Base-by-base conservation (phyloP, 192 early-diverging fungal genomes). In the Backusella psychrophila region DNA sequence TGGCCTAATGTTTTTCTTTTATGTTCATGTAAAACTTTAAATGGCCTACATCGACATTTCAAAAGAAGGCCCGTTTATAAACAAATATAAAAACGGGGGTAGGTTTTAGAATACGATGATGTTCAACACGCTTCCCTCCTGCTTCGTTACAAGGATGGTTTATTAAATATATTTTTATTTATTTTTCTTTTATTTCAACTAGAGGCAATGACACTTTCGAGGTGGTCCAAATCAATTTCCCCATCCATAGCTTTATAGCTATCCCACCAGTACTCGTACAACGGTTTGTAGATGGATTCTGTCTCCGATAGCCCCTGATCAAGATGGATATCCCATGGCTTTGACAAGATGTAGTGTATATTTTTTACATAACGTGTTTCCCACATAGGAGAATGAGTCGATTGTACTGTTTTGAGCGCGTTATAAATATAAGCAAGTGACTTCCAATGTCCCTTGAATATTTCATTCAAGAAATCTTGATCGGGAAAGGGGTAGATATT, bases 401-500 rank as follows among this genome's bases (percentile, higher is more conserved):
- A 73, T 12, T 74, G 69, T 31, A 88, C 33, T 11, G 82, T 82
- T 39, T 88, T 88, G 4, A 88, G 72, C 7, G 87, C 87, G 59
- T 88, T 88, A 73, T 87, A 88, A 1, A 59, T 84, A 69, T 86
- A 88, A 31, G 85, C 70, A 15, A 88, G 67, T 34, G 71, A 67
- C 3, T 31, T 72, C 87, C 87, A 88, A 17, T 75, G 73, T n/a
- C 42, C 72, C 9, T 68, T 67, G 44, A 82, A 88, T 21, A 82
- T 69, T 52, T 86, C 80, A 52, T 86, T 87, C 15, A 88, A 52
- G 52, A 88, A 73, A 74, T 86, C 87, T 71, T 88, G 87, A n/a
- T 88, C 87, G 4, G 78, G 78, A 59, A 88, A 88, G 11, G 44
- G 15, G 23, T 80, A 85, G 6, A 41, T 36, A 35, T 56, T 56